Base-by-base conservation (phyloP, 1,284 basidiomycete species). In the Tilletia indica region DNA sequence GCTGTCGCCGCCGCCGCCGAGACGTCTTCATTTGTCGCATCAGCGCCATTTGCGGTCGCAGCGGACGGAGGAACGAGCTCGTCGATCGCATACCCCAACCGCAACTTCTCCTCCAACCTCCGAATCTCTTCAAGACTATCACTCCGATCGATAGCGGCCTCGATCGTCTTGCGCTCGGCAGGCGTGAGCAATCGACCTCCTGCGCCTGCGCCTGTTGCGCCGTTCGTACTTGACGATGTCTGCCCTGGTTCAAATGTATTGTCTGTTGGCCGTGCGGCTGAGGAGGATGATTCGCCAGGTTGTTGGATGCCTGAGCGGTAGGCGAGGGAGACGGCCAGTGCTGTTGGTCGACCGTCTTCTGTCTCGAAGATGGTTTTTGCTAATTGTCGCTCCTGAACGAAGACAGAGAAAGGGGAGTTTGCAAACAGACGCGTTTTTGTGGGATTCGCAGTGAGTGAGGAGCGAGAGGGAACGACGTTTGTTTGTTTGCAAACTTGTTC, bases 291-390 rank as follows among this genome's bases (percentile, higher is more conserved):
- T 42, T 67, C 47, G 21, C 66, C 66, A 12, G 66, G 47, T 31
- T 47, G 42, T 34, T 21, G 42, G 39, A 67, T 36, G 11, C 38
- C 25, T 19, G 66, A 47, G n/a, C 47, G 42, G 45, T 45, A 45
- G 48, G 21, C 49, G 21, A 68, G n/a, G 31, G 48, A 39, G 6
- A 56, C 68, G 11, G 68, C 68, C 21, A 68, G 36, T 9, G 47
- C 34, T 0, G 68, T 56, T 36, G 68, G 68, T 31, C 68, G 48
- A 12, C 48, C 68, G 19, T 68, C 68, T 19, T 9, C n/a, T 34
- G 68, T 68, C 34, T 68, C 68, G 51, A 68, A 68, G 21, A 68
- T n/a, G 19, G 68, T 38, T 31, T 51, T 68, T n/a, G 68, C 68
- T 36, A 68, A 68, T 42, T 39, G 42, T 16, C 68, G 8, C 48